A percentile compares a stretch with the other conserved stretches of the same genome.
Conservation (phyloP, 2,329 filamentous ascomycete species). For the Fusarium sp. region DNA sequence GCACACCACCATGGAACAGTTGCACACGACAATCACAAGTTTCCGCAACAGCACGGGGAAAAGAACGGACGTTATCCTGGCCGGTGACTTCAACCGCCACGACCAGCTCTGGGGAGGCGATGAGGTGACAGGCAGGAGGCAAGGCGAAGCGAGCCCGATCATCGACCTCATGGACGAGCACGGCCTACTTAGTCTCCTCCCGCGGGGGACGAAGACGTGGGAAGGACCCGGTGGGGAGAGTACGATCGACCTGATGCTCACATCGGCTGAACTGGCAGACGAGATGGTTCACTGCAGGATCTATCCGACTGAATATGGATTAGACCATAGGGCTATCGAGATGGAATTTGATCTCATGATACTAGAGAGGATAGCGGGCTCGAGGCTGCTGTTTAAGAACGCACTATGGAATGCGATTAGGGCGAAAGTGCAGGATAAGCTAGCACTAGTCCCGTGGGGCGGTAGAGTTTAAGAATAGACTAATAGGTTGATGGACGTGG, state of each 20-base stretch:
- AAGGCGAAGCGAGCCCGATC: constrained; percentile 52
- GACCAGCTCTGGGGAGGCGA: constrained; percentile 37
- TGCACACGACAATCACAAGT: neutral
- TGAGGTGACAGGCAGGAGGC: constrained; percentile 26
- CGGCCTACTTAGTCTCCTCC: constrained; percentile 48
- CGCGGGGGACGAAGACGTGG: constrained; percentile 51
- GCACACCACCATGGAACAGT: neutral
- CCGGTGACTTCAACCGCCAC: constrained; percentile 1
- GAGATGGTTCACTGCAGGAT: neutral
- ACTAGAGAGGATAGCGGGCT: constrained; percentile 5
- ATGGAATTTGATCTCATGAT: constrained; percentile 43
- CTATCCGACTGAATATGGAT: constrained; percentile 14
- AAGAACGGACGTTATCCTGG: neutral
- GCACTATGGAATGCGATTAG: constrained; percentile 18
- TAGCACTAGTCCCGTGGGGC: neutral
- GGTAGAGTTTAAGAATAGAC: neutral
- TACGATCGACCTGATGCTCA: constrained; percentile 44
- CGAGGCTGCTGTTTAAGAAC: constrained; percentile 43
- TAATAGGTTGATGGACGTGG: neutral
- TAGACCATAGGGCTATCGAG: constrained; percentile 47
- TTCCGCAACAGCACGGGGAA: neutral
- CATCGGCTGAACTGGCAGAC: constrained; percentile 33
- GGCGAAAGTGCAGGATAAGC: neutral
- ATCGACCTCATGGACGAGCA: constrained; percentile 51
- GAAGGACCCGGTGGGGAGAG: constrained; percentile 33